Percentiles rank a stretch among this genome's conserved stretches.
These are phyloP conservation scores for Corylus americana DNA, from an alignment of 306 rosid genomes.

Conservation along the genomic window DNA sequence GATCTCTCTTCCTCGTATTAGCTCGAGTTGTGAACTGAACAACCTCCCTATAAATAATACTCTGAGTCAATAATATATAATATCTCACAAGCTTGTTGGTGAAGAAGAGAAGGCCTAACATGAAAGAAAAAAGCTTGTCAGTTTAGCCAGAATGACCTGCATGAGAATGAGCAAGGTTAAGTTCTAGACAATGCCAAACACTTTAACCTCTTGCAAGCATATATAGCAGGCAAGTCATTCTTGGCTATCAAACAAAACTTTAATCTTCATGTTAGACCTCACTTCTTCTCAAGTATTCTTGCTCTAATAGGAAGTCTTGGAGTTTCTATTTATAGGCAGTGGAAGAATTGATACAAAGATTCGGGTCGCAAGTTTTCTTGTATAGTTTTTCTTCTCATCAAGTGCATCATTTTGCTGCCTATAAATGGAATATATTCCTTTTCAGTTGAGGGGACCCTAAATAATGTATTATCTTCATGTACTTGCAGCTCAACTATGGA, in stretches of 20 bases:
- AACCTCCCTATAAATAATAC: too few relatives aligned
- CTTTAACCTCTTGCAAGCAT: neutral
- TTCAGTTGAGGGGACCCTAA: too few relatives aligned
- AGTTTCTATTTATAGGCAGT: too few relatives aligned
- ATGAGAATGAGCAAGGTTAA: slow-evolving; percentile 1
- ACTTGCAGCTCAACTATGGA: neutral
- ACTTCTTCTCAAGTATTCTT: neutral
- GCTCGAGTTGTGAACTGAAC: too few relatives aligned
- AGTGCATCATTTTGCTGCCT: neutral
- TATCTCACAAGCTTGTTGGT: neutral
- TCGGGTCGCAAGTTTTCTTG: too few relatives aligned
- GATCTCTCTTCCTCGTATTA: slow-evolving; percentile 7
- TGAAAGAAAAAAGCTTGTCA: slow-evolving; percentile 25
- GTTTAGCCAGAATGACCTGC: slow-evolving; percentile 36
- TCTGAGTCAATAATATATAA: too few relatives aligned
- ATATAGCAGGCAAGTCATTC: slow-evolving; percentile 18
- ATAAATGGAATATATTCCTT: neutral
- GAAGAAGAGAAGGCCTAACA: neutral
- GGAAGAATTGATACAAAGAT: too few relatives aligned
- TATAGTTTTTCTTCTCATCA: neutral
- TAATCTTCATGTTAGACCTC: too few relatives aligned
- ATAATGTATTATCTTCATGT: too few relatives aligned
- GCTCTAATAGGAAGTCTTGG: neutral
- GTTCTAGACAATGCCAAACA: neutral
- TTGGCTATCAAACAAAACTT: too few relatives aligned